These are phyloP conservation scores for Nasturtium officinale DNA, from an alignment of 345 rosid genomes.

Conservation along the genomic window DNA sequence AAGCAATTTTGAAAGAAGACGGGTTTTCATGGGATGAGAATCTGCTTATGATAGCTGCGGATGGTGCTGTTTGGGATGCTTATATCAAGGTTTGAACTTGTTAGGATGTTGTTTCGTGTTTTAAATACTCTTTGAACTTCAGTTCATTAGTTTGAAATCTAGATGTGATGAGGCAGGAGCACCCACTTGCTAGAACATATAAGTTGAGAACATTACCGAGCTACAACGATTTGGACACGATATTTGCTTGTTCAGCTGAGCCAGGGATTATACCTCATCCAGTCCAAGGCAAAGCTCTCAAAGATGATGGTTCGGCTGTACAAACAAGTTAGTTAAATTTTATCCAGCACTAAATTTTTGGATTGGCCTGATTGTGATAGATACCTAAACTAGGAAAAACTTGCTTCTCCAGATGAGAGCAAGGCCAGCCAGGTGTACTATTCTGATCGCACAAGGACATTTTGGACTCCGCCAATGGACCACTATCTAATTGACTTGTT, in stretches of 20 bases:
- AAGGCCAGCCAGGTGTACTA: conserved; percentile 46
- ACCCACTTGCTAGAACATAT: conserved; percentile 67
- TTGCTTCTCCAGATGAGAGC: conserved; percentile 47
- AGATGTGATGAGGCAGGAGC: conserved; percentile 50
- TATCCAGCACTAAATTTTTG: conserved; percentile 2
- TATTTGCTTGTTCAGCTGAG: conserved; percentile 52
- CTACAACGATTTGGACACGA: conserved; percentile 65
- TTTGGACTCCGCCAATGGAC: conserved; percentile 95
- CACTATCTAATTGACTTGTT: conserved; percentile 72
- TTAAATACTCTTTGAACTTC: conserved; percentile 9
- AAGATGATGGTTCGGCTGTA: conserved; percentile 43
- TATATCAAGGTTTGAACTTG: conserved; percentile 60
- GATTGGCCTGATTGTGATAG: background rate
- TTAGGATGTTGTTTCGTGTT: background rate
- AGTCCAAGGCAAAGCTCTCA: conserved; percentile 47
- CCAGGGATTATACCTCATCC: conserved; percentile 38
- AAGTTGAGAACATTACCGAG: conserved; percentile 65
- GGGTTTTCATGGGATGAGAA: conserved; percentile 81
- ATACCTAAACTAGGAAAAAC: background rate
- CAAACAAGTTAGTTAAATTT: conserved; percentile 48
- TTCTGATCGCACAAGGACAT: conserved; percentile 74
- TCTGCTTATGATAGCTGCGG: conserved; percentile 57
- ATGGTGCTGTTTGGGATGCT: conserved; percentile 70
- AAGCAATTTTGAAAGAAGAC: conserved; percentile 51
- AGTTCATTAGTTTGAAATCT: conserved; percentile 29